These are phyloP conservation scores for Micractinium sp. DNA, from an alignment of 139 green algal genomes.

Conservation along the genomic window DNA sequence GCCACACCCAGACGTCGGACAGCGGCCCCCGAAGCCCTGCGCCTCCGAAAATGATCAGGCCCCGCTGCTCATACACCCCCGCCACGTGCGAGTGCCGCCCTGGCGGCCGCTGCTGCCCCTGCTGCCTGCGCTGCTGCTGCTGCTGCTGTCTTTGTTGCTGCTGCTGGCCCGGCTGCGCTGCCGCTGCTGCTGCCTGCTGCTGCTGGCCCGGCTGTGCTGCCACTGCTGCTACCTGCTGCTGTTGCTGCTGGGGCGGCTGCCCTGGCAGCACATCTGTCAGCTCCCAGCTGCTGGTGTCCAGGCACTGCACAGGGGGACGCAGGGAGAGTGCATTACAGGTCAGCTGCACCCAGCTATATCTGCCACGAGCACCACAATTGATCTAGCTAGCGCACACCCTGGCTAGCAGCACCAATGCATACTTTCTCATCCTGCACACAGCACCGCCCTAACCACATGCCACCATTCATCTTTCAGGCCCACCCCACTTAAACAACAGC, in stretches of 20 bases:
- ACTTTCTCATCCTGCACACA: too few relatives aligned
- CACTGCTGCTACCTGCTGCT: background rate
- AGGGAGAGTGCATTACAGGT: background rate
- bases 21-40: constrained; percentile 64
- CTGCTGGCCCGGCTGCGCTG: background rate
- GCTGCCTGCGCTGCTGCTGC: constrained; percentile 27
- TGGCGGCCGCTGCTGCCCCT: constrained; percentile 21
- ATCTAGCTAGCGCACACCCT: too few relatives aligned
- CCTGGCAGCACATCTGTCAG: constrained; percentile 8
- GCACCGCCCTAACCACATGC: too few relatives aligned
- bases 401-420: too few relatives aligned
- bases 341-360: background rate
- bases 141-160: background rate
- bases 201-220: background rate
- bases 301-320: background rate
- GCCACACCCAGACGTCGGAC: constrained; percentile 69
- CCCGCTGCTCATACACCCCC: constrained; percentile 35
- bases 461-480: too few relatives aligned
- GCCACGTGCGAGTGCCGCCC: constrained; percentile 66
- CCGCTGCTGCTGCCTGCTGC: constrained; percentile 29
- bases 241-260: constrained; percentile 35
- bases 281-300: constrained; percentile 29
- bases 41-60: constrained; percentile 65
- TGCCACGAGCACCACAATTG: too few relatives aligned
- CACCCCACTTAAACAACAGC: too few relatives aligned